A percentile compares a stretch with the other conserved stretches of the same genome.
Evolutionary conservation across 257 asterid genomes (phyloP).

Genomic region (Salvia hispanica): DNA sequence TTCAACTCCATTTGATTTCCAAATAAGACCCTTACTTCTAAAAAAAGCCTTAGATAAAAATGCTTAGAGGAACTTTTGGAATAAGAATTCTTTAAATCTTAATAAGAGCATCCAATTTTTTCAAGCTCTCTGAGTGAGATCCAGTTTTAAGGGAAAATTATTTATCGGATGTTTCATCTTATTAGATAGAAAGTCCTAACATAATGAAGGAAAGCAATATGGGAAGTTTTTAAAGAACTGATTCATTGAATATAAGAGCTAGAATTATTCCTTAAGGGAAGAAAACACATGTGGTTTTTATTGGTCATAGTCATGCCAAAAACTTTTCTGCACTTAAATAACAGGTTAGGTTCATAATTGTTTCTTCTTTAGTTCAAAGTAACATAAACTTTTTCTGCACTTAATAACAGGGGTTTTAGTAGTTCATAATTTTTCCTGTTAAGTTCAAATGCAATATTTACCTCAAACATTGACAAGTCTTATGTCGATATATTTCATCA

Average conservation of each 20-base stretch:
- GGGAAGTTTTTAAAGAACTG: not conserved
- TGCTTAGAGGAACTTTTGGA: not conserved
- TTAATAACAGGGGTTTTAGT: not conserved
- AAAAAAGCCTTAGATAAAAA: not conserved
- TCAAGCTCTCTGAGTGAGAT: not conserved
- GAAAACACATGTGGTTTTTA: not conserved
- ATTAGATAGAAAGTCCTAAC: not conserved
- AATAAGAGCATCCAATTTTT: not conserved
- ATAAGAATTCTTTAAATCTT: not conserved
- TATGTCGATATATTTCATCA: slow-evolving; percentile 85
- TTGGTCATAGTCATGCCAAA: not conserved
- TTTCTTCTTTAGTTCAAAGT: not conserved
- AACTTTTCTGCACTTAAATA: not conserved
- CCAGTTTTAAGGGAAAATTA: not conserved
- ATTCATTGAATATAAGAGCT: not conserved
- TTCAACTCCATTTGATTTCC: slow-evolving; percentile 19
- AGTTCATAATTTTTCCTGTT: not conserved
- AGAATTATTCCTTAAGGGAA: not conserved
- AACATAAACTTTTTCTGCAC: not conserved
- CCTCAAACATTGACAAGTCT: slow-evolving; percentile 98
- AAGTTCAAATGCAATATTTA: slow-evolving; percentile 28
- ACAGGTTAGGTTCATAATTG: not conserved
- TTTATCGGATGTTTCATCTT: slow-evolving; percentile 6
- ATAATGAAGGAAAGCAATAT: not conserved
- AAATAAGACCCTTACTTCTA: not conserved